Conservation (phyloP, 176 grass and related monocot genomes). For the Hsuehochloa calcarea region DNA sequence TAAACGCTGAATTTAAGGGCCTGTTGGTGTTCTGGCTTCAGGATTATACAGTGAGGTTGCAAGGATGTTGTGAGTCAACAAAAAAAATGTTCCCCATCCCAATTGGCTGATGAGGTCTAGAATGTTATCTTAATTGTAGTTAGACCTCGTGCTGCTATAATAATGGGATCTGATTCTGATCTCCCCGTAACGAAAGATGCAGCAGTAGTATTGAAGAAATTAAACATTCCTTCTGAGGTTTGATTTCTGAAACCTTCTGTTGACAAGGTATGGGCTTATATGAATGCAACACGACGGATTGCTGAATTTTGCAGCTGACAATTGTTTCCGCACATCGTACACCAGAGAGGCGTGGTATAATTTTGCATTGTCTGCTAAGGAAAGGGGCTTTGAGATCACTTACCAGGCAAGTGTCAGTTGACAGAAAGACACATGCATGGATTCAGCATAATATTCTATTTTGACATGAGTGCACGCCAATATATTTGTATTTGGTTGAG, state of each 20-base stretch:
- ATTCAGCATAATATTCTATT: neutral
- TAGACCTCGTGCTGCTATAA: conserved; percentile 62
- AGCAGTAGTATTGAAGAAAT: conserved; percentile 52
- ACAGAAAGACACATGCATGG: neutral
- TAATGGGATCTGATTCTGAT: conserved; percentile 97
- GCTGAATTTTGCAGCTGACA: conserved; percentile 57
- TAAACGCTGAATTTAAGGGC: neutral
- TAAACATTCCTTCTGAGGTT: conserved; percentile 80
- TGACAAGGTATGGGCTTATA: conserved; percentile 2
- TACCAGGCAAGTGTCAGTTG: conserved; percentile 61
- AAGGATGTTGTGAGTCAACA: too few species aligned
- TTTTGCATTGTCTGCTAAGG: conserved; percentile 69
- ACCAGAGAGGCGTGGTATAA: conserved; percentile 74
- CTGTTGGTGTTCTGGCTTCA: neutral
- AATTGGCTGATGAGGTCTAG: conserved; percentile 11
- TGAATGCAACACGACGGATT: conserved; percentile 6
- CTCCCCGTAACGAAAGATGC: conserved; percentile 85
- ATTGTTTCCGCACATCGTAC: conserved; percentile 93
- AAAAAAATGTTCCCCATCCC: neutral
- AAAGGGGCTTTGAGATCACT: conserved; percentile 76
- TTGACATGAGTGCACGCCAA: neutral
- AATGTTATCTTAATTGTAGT: conserved; percentile 38
- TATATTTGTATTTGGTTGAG: neutral
- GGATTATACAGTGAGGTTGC: neutral
- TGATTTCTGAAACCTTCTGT: conserved; percentile 18